Evolutionary conservation across 768 basidiomycete genomes (phyloP).

Genomic region (Exidia glandulosa): DNA sequence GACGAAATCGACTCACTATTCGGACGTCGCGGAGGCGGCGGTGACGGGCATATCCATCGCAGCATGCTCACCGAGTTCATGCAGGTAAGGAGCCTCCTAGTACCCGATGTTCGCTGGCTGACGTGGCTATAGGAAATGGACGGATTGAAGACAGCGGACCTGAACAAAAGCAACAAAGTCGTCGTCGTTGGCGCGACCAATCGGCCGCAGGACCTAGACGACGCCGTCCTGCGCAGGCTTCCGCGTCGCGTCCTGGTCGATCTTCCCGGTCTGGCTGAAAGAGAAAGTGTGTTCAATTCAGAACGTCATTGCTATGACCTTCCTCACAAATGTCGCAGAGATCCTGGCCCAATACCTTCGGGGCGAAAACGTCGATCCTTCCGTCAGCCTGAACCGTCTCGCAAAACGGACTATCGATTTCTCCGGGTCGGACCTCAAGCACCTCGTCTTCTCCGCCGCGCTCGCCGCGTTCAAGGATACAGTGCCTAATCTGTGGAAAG

Average conservation of each 20-base stretch:
- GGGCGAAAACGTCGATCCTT: not conserved
- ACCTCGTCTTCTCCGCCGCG: not conserved
- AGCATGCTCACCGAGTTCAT: not conserved
- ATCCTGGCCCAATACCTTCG: not conserved
- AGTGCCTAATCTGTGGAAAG: not conserved
- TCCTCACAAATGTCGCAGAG: not conserved
- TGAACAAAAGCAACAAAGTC: constrained; percentile 19
- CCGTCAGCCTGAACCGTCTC: not conserved
- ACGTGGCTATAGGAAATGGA: constrained; percentile 19
- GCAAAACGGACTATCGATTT: not conserved
- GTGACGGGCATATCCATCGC: not conserved
- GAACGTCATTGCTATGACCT: not conserved
- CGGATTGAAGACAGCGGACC: constrained; percentile 11
- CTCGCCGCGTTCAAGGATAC: not conserved
- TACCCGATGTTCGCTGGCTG: not conserved
- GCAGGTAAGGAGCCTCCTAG: not conserved
- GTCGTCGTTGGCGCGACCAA: constrained; percentile 25
- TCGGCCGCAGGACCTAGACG: constrained; percentile 14
- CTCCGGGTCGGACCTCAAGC: constrained; percentile 3
- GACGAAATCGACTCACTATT: not conserved
- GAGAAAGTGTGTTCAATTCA: constrained; percentile 14
- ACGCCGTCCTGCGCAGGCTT: constrained; percentile 23
- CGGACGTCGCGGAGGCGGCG: not conserved
- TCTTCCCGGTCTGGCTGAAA: constrained; percentile 18
- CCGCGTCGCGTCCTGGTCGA: constrained; percentile 23